Base-by-base conservation (phyloP, 495 filamentous ascomycete species). In the Articulospora tetracladia region DNA sequence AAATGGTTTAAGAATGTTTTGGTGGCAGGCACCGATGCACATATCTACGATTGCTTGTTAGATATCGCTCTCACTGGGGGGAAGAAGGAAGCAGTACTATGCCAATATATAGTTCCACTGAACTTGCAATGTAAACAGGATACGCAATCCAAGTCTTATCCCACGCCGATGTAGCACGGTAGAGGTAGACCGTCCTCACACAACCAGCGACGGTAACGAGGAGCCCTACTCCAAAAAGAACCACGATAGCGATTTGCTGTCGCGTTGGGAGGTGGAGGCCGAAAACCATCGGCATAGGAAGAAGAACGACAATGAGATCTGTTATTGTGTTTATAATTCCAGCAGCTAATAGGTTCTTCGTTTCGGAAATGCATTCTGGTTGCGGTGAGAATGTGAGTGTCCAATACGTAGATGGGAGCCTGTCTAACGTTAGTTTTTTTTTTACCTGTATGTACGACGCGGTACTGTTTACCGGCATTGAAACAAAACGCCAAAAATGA, bases 221-320 rank as follows among this genome's bases (percentile, higher is more conserved):
- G 20, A 83, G 71, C 0, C 85, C 86, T 12, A 83, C 57, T 7
- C 74, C 76, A 26, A 89, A 86, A 27, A 88, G 79, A 20, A 79
- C 71, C 12, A 81, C 76, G 6, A 87, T 75, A 15, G 82, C 79
- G 30, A 83, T 62, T 20, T 79, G 76, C 58, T 86, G 83, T 32
- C 72, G 78, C 20, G 69, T 36, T 22, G 83, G 80, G 55, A 89
- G 71, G 28, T 82, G 75, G 22, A 88, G 69, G 11, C 76, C 72
- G 73, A 78, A 77, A 26, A 84, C 76, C 28, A 82, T 73, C 17
- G 82, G 79, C 61, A 88, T 83, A 0, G 86, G 86, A 1, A 88
- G 62, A 12, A 82, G 63, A 0, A 86, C 82, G 25, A 77, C 74
- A 2, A 83, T 50, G 49, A 87, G 75, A 32, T 32, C 30, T 32